A percentile compares a stretch with the other conserved stretches of the same genome.
Conservation (phyloP, 441 rosid species). For the Melianthus villosus region DNA sequence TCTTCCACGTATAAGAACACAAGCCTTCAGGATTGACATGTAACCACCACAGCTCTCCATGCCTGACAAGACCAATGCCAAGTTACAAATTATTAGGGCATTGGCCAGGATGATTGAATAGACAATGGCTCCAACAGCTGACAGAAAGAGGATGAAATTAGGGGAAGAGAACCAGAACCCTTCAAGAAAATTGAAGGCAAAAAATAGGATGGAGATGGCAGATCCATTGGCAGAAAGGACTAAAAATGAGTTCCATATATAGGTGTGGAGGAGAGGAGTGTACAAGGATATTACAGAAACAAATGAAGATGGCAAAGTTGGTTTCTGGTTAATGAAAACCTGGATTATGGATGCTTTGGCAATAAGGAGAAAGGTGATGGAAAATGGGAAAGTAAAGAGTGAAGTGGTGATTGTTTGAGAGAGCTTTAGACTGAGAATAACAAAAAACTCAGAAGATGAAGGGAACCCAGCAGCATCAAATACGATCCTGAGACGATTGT, state of each 20-base stretch:
- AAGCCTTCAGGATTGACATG: slow-evolving; percentile 37
- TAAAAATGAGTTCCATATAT: slow-evolving; percentile 29
- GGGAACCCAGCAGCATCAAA: slow-evolving; percentile 17
- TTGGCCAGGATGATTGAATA: slow-evolving; percentile 55
- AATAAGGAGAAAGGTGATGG: slow-evolving; percentile 51
- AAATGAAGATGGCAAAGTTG: slow-evolving; percentile 17
- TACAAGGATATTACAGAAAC: slow-evolving; percentile 22
- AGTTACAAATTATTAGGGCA: slow-evolving; percentile 39
- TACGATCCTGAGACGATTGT: slow-evolving; percentile 6
- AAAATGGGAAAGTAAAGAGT: slow-evolving; percentile 44
- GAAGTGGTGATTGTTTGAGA: slow-evolving; percentile 50
- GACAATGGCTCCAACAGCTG: slow-evolving; percentile 37
- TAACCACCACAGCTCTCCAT: slow-evolving; percentile 29
- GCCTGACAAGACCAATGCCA: slow-evolving; percentile 53
- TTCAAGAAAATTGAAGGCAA: slow-evolving; percentile 28
- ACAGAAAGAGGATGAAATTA: slow-evolving; percentile 18
- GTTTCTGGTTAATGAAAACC: slow-evolving; percentile 15
- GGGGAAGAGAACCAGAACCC: slow-evolving; percentile 25
- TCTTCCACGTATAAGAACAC: slow-evolving; percentile 37
- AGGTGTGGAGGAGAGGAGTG: slow-evolving; percentile 37
- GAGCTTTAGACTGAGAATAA: slow-evolving; percentile 41
- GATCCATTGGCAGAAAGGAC: slow-evolving; percentile 64
- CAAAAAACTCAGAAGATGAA: slow-evolving; percentile 48
- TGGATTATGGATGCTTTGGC: slow-evolving; percentile 48
- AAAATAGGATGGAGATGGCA: slow-evolving; percentile 39